These are phyloP conservation scores for Suillus cothurnatus DNA, from an alignment of 768 basidiomycete species.

Conservation along the genomic window DNA sequence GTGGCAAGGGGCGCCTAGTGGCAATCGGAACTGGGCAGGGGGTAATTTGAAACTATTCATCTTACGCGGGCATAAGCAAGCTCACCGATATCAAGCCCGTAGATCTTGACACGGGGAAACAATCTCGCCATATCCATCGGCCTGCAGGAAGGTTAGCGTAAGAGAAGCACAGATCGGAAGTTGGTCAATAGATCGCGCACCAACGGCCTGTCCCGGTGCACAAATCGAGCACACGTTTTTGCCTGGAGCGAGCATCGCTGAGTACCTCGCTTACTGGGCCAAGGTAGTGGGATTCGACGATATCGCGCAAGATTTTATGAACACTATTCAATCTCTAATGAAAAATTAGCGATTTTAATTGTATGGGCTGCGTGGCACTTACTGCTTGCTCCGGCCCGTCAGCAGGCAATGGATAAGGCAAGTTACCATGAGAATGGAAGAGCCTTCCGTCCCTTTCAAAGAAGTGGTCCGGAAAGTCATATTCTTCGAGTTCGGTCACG, in stretches of 20 bases:
- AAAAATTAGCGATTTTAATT: conserved; percentile 8
- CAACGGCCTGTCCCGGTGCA: conserved; percentile 77
- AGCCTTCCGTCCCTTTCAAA: conserved; percentile 58
- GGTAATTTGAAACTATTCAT: conserved; percentile 16
- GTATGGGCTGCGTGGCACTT: conserved; percentile 21
- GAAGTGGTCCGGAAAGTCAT: conserved; percentile 66
- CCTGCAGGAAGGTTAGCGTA: conserved; percentile 44
- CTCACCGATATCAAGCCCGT: conserved; percentile 78
- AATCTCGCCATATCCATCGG: conserved; percentile 69
- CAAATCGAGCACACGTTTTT: conserved; percentile 66
- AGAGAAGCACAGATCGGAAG: conserved; percentile 20
- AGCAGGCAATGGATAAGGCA: conserved; percentile 74
- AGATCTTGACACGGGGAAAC: conserved; percentile 66
- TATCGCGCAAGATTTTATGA: conserved; percentile 49
- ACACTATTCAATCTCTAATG: conserved; percentile 53
- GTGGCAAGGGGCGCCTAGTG: conserved; percentile 58
- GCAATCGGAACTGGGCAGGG: conserved; percentile 64
- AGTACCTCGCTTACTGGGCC: conserved; percentile 62
- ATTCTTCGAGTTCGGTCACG: conserved; percentile 47
- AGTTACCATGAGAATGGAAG: conserved; percentile 64
- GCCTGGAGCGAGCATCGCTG: conserved; percentile 38
- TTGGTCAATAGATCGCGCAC: conserved; percentile 42
- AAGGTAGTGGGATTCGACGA: conserved; percentile 60
- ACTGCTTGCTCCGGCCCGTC: conserved; percentile 74
- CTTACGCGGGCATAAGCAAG: conserved; percentile 16